phyloP scores from a whole-genome alignment of 1,284 basidiomycete genomes.

The Earliella scabrosa region DNA sequence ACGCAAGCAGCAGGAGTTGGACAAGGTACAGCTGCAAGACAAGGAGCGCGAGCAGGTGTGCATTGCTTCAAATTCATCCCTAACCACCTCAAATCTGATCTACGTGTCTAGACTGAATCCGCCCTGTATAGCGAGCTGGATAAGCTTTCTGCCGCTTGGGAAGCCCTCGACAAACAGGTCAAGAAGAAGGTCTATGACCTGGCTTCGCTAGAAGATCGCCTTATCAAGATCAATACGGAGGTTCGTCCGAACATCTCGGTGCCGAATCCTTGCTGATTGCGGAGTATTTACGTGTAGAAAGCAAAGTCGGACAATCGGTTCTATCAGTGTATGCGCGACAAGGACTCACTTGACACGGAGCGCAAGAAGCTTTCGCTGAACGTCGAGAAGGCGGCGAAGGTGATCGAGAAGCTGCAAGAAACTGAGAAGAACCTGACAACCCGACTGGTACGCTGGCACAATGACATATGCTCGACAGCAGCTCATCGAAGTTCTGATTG shows the following conservation, averaged over 20 bases:
- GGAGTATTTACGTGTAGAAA: conserved; percentile 50
- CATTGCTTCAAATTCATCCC: not conserved
- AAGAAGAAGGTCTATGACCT: conserved; percentile 88
- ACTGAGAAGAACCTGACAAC: conserved; percentile 52
- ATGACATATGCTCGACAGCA: not conserved
- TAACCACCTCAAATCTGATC: not conserved
- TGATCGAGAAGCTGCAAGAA: conserved; percentile 73
- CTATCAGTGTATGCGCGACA: conserved; percentile 89
- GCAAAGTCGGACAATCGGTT: conserved; percentile 97
- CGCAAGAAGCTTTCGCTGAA: conserved; percentile 68
- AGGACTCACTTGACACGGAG: conserved; percentile 83
- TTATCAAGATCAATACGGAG: conserved; percentile 67
- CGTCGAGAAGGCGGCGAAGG: conserved; percentile 80
- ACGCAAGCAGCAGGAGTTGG: conserved; percentile 65
- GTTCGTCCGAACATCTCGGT: conserved; percentile 40
- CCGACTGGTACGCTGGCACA: conserved; percentile 13
- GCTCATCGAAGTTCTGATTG: not conserved
- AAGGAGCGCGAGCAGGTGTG: conserved; percentile 57
- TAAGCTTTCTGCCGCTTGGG: conserved; percentile 86
- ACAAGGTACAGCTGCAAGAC: conserved; percentile 58
- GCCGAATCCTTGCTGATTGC: not conserved
- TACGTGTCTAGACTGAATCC: conserved; percentile 60
- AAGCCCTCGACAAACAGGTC: conserved; percentile 82
- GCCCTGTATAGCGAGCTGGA: conserved; percentile 88
- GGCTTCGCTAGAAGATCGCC: conserved; percentile 74